Evolutionary conservation across 148 eudicot species (phyloP).

Genomic region (Dianthus caryophyllus): DNA sequence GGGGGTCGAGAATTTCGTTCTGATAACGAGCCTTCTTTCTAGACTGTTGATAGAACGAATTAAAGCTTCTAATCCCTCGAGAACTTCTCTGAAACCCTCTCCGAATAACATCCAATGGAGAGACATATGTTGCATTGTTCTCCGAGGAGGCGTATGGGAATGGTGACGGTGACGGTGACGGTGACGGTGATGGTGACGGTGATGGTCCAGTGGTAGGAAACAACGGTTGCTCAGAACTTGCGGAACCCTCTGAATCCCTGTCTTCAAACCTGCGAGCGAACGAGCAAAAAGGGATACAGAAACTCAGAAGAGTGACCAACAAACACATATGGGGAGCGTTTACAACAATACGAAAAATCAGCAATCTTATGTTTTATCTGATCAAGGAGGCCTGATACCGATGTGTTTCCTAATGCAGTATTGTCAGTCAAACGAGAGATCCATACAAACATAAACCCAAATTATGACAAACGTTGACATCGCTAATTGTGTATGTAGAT

Average conservation of each 20-base stretch:
- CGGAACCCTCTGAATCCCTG: slow-evolving; percentile 22
- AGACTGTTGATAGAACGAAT: slow-evolving; percentile 23
- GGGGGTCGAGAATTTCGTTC: slow-evolving; percentile 45
- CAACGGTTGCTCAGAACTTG: slow-evolving; percentile 27
- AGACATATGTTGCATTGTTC: slow-evolving; percentile 12
- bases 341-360: neutral
- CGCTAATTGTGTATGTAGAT: too few relatives aligned
- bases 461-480: too few relatives aligned
- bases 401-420: too few relatives aligned
- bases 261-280: slow-evolving; percentile 31
- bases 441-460: too few relatives aligned
- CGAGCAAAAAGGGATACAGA: neutral
- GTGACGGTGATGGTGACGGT: too few relatives aligned
- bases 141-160: slow-evolving; percentile 4
- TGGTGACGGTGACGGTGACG: neutral
- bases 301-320: slow-evolving; percentile 6
- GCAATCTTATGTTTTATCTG: neutral
- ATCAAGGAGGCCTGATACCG: too few relatives aligned
- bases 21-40: slow-evolving; percentile 11
- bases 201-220: slow-evolving; percentile 12
- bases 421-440: too few relatives aligned
- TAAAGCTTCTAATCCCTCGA: slow-evolving; percentile 28
- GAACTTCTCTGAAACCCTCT: slow-evolving; percentile 32
- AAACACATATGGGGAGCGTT: slow-evolving; percentile 2
- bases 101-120: slow-evolving; percentile 25